A percentile compares a stretch with the other conserved stretches of the same genome.
Conservation (phyloP, 2,329 filamentous ascomycete genomes). For the Fusarium gaditjirri region DNA sequence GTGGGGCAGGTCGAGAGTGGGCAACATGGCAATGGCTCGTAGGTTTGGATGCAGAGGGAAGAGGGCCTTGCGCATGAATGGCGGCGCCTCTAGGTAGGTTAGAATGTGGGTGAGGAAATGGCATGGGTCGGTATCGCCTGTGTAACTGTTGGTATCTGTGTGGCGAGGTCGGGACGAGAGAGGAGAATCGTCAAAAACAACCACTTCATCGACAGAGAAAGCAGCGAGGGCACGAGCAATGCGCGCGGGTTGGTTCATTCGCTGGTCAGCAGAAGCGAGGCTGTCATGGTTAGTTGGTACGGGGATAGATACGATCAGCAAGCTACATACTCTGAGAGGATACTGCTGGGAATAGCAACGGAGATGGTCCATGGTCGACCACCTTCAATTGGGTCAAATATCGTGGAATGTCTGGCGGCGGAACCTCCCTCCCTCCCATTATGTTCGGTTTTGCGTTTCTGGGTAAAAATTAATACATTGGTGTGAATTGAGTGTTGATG, state of each 20-base stretch:
- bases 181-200: slow-evolving; percentile 80
- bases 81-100: slow-evolving; percentile 84
- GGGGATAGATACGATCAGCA: no score
- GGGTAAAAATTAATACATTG: not conserved
- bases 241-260: slow-evolving; percentile 76
- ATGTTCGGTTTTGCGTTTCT: slow-evolving; percentile 64
- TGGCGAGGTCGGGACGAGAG: slow-evolving; percentile 55
- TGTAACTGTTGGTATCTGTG: slow-evolving; percentile 66
- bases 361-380: slow-evolving; percentile 79
- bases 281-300: slow-evolving; percentile 53
- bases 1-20: slow-evolving; percentile 85
- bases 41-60: slow-evolving; percentile 85
- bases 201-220: slow-evolving; percentile 85
- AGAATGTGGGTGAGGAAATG: slow-evolving; percentile 84
- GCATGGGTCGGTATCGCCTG: slow-evolving; percentile 78
- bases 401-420: slow-evolving; percentile 71
- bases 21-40: slow-evolving; percentile 75
- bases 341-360: slow-evolving; percentile 80
- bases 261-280: slow-evolving; percentile 77
- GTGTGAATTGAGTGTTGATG: not conserved
- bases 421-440: slow-evolving; percentile 59
- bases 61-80: slow-evolving; percentile 79
- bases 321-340: slow-evolving; percentile 73
- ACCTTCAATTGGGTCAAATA: slow-evolving; percentile 71
- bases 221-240: slow-evolving; percentile 85